These are phyloP conservation scores for Psilocybe azurescens DNA, from an alignment of 768 basidiomycete species.

Conservation along the genomic window DNA sequence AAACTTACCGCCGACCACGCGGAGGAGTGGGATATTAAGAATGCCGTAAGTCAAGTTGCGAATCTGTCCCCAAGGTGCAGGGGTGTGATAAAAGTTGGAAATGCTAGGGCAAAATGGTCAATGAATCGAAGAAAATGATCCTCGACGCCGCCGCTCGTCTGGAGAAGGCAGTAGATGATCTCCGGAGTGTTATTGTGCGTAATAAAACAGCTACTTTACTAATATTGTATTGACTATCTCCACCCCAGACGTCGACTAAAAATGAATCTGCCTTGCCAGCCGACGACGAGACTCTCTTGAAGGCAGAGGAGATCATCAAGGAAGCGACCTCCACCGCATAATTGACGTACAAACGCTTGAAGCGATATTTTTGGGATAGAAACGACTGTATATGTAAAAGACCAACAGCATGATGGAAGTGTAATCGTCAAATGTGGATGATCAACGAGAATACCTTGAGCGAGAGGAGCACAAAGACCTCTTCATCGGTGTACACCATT, in stretches of 20 bases:
- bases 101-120: constrained; percentile 64
- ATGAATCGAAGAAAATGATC: constrained; percentile 86
- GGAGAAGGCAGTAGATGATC: constrained; percentile 64
- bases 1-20: constrained; percentile 62
- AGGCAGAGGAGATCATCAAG: constrained; percentile 65
- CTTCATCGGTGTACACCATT: neutral
- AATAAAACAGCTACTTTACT: constrained; percentile 3
- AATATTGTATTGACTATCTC: constrained; percentile 11
- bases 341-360: neutral
- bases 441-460: neutral
- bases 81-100: neutral
- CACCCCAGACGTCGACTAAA: constrained; percentile 39
- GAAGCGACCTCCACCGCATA: constrained; percentile 39
- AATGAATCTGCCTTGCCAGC: constrained; percentile 41
- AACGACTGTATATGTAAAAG: neutral
- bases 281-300: constrained; percentile 49
- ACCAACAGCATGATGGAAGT: neutral
- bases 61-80: neutral
- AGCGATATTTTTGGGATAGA: neutral
- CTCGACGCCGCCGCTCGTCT: constrained; percentile 65
- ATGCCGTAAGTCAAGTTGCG: constrained; percentile 51
- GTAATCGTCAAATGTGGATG: neutral
- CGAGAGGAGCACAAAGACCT: neutral
- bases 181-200: constrained; percentile 74
- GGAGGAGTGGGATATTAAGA: constrained; percentile 81